Percentiles rank a stretch among this genome's conserved stretches.
These are phyloP conservation scores for Phlebiopsis gigantea DNA, from an alignment of 768 basidiomycete species.

Conservation along the genomic window DNA sequence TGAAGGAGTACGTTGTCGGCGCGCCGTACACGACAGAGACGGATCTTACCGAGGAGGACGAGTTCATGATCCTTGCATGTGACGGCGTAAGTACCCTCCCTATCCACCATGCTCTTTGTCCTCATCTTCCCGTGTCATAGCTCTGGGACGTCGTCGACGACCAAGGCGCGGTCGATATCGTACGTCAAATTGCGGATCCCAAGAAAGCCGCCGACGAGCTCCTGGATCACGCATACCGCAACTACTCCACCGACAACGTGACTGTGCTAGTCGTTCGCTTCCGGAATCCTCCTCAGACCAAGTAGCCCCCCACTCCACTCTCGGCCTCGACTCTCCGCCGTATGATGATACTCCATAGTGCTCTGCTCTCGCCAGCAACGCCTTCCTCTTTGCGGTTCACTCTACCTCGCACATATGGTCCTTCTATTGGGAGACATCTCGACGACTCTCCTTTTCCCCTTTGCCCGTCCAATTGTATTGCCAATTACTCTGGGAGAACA, in stretches of 20 bases:
- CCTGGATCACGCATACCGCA: conserved; percentile 78
- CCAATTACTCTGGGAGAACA: not conserved
- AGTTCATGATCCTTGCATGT: conserved; percentile 93
- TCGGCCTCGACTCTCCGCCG: not conserved
- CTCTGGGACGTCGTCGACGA: conserved; percentile 96
- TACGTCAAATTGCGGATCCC: conserved; percentile 67
- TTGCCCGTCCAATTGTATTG: not conserved
- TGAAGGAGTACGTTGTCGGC: conserved; percentile 99
- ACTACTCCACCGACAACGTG: conserved; percentile 94
- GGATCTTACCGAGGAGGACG: conserved; percentile 82
- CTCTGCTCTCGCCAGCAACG: not conserved
- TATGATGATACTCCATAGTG: too few relatives aligned
- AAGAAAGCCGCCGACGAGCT: conserved; percentile 74
- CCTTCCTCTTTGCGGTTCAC: not conserved
- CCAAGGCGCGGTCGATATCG: conserved; percentile 84
- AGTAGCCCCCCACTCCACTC: not conserved
- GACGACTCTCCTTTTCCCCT: not conserved
- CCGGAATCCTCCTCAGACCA: conserved; percentile 35
- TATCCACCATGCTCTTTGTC: not conserved
- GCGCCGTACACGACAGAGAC: conserved; percentile 99
- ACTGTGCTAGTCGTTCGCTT: conserved; percentile 88
- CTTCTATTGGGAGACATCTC: not conserved
- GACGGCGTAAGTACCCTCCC: conserved; percentile 72
- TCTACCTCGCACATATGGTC: not conserved
- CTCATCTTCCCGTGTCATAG: conserved; percentile 34